These are phyloP conservation scores for Xerocomus amazonicus DNA, from an alignment of 1,284 basidiomycete genomes.

Conservation along the genomic window DNA sequence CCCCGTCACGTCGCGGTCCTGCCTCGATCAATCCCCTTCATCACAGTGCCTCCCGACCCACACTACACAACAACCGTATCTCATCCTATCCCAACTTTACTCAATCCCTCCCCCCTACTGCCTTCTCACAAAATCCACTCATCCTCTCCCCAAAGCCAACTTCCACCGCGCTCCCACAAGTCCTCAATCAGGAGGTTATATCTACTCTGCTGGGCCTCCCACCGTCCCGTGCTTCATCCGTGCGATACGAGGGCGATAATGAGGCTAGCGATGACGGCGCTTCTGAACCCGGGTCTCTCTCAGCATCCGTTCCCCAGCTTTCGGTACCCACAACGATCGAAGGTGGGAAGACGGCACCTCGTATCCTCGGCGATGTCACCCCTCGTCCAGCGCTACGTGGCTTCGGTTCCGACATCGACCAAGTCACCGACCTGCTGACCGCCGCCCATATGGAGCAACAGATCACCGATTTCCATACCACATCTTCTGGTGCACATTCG, in stretches of 20 bases:
- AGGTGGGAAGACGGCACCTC: conserved; percentile 12
- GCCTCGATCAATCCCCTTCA: conserved; percentile 13
- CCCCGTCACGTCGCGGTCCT: conserved; percentile 16
- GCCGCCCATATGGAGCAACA: conserved; percentile 28
- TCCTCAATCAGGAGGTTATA: conserved; percentile 63
- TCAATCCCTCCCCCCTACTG: conserved; percentile 13
- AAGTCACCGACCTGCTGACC: conserved; percentile 30
- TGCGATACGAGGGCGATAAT: conserved; percentile 59
- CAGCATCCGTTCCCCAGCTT: conserved; percentile 36
- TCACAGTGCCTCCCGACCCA: conserved; percentile 6
- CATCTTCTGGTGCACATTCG: conserved; percentile 6
- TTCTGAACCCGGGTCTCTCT: conserved; percentile 40
- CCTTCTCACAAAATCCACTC: conserved; percentile 29
- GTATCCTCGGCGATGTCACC: conserved; percentile 46
- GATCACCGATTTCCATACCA: conserved; percentile 1
- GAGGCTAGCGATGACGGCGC: conserved; percentile 49
- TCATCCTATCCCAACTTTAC: conserved; percentile 1
- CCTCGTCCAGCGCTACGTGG: conserved; percentile 43
- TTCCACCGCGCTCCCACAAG: conserved; percentile 46
- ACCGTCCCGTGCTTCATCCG: conserved; percentile 51
- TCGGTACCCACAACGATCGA: conserved; percentile 18
- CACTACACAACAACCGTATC: conserved; percentile 4
- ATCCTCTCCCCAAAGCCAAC: conserved; percentile 48
- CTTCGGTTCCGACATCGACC: conserved; percentile 34
- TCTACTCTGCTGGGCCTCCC: conserved; percentile 52